Evolutionary conservation across 805 yeast genomes (phyloP).

Genomic region (Lachancea cidri): DNA sequence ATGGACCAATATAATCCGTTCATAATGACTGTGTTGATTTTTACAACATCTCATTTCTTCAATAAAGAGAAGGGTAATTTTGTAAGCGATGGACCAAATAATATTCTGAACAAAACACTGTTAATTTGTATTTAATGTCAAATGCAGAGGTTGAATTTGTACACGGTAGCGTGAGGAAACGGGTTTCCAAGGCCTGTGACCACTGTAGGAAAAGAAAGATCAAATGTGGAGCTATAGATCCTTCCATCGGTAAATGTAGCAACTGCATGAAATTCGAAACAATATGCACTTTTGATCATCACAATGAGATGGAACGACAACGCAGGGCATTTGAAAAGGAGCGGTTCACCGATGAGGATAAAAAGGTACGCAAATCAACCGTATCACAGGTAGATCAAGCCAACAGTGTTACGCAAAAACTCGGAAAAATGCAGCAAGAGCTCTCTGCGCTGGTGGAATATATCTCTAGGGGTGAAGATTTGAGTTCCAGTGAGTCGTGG

Average conservation of each 20-base stretch:
- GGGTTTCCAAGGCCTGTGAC: conserved; percentile 32
- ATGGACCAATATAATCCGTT: no score
- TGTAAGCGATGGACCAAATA: no score
- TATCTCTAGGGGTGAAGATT: neutral
- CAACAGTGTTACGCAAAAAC: neutral
- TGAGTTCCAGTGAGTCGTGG: neutral
- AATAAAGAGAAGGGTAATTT: no score
- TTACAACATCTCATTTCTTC: neutral
- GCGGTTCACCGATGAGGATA: neutral
- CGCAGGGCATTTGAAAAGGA: conserved; percentile 2
- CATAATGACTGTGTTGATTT: no score
- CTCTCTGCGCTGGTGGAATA: neutral
- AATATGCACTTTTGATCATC: conserved; percentile 23
- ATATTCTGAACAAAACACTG: neutral
- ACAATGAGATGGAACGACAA: conserved; percentile 14
- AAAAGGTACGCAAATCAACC: neutral
- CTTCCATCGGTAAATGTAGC: conserved; percentile 20
- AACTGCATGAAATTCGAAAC: conserved; percentile 26
- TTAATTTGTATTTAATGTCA: neutral
- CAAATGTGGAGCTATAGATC: conserved; percentile 25
- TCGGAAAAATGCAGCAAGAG: neutral
- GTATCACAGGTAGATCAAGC: neutral
- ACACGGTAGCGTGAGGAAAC: conserved; percentile 13
- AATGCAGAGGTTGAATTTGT: neutral
- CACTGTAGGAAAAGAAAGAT: conserved; percentile 31